These are phyloP conservation scores for Fulvia fulva DNA, from an alignment of 2,329 filamentous ascomycete species.

Conservation along the genomic window DNA sequence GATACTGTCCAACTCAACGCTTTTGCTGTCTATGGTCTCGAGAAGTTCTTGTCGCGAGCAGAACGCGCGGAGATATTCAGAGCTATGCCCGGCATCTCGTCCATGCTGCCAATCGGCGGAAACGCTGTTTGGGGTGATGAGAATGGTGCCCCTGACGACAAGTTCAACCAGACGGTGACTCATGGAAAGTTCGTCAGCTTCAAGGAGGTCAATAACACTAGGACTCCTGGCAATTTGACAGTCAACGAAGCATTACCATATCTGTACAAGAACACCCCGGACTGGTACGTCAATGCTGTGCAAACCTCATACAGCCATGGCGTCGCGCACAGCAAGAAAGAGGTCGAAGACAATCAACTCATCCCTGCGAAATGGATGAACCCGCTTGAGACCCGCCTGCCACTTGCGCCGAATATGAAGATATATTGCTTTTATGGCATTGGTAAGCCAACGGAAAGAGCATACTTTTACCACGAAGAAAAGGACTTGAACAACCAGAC, in stretches of 20 bases:
- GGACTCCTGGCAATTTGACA: constrained; percentile 65
- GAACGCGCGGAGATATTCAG: constrained; percentile 92
- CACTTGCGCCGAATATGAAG: constrained; percentile 81
- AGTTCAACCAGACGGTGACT: constrained; percentile 64
- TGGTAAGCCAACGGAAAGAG: constrained; percentile 87
- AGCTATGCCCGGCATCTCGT: constrained; percentile 93
- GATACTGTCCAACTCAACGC: constrained; percentile 95
- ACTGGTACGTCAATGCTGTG: constrained; percentile 78
- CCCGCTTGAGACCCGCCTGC: constrained; percentile 82
- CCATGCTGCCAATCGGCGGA: constrained; percentile 93
- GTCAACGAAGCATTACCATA: constrained; percentile 73
- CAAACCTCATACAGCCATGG: constrained; percentile 79
- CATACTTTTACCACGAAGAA: constrained; percentile 84
- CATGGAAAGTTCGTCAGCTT: constrained; percentile 87
- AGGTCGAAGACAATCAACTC: constrained; percentile 65
- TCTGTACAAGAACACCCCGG: constrained; percentile 70
- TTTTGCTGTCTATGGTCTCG: constrained; percentile 92
- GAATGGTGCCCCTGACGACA: constrained; percentile 84
- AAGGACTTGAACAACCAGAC: constrained; percentile 57
- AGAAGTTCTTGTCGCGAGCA: constrained; percentile 87
- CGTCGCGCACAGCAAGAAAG: constrained; percentile 70
- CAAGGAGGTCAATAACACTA: constrained; percentile 60
- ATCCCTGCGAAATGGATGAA: constrained; percentile 82
- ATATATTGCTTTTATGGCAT: constrained; percentile 97
- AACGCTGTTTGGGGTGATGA: constrained; percentile 91